A percentile compares a stretch with the other conserved stretches of the same genome.
phyloP scores from a whole-genome alignment of 352 stramenopile species.

The Halophytophthora polymorphica region DNA sequence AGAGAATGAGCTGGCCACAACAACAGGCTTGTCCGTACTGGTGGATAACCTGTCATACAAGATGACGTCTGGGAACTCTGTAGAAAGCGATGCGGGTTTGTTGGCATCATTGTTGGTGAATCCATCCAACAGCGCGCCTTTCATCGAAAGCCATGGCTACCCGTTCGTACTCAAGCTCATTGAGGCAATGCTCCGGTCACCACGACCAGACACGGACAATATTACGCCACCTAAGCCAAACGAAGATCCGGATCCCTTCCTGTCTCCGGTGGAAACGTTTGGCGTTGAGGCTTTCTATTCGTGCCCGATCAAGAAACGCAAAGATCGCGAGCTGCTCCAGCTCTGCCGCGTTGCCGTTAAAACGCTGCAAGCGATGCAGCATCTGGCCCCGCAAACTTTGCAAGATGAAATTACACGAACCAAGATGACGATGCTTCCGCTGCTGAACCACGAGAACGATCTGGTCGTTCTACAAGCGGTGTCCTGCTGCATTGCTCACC shows the following conservation, averaged over 20 bases:
- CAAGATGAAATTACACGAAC: slow-evolving; percentile 18
- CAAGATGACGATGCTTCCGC: slow-evolving; percentile 14
- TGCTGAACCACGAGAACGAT: slow-evolving; percentile 17
- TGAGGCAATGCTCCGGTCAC: slow-evolving; percentile 8
- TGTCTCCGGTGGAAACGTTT: slow-evolving; percentile 1
- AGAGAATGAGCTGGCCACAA: slow-evolving; percentile 7
- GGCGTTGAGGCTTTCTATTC: slow-evolving; percentile 14
- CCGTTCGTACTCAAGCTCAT: slow-evolving; percentile 17
- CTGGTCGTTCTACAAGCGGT: slow-evolving; percentile 12
- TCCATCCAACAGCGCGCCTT: slow-evolving; percentile 3
- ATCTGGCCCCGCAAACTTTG: slow-evolving; percentile 8
- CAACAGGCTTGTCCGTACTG: slow-evolving; percentile 15
- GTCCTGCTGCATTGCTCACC: slow-evolving; percentile 12
- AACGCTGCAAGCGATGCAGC: slow-evolving; percentile 10
- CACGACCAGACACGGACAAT: not conserved
- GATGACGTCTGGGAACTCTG: slow-evolving; percentile 5
- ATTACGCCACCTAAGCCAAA: not conserved
- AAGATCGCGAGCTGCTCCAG: slow-evolving; percentile 16
- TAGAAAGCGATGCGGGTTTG: slow-evolving; percentile 14
- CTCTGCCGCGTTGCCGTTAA: slow-evolving; percentile 10
- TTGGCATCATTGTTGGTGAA: slow-evolving; percentile 15
- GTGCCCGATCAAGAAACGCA: slow-evolving; percentile 1
- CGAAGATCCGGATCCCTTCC: not conserved
- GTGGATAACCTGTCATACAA: slow-evolving; percentile 13
- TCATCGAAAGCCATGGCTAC: slow-evolving; percentile 16